Percentiles rank a stretch among this genome's conserved stretches.
Evolutionary conservation across 2,329 filamentous ascomycete genomes (phyloP).

Genomic region (Grosmannia huntii): DNA sequence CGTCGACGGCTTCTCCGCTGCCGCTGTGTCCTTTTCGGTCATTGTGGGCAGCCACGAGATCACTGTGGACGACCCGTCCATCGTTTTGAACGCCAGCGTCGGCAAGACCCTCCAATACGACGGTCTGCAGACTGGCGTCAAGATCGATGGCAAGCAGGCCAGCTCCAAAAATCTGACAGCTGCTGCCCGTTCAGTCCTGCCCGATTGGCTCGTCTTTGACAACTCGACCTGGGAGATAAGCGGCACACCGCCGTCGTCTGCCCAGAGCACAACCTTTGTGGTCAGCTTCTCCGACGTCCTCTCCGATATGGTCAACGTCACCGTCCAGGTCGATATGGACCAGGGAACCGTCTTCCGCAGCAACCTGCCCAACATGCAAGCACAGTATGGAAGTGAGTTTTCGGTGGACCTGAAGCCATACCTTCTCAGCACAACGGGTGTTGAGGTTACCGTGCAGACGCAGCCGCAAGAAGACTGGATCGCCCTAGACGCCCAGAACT

Average conservation of each 20-base stretch:
- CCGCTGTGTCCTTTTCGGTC: constrained; percentile 54
- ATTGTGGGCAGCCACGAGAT: constrained; percentile 60
- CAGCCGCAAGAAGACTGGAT: constrained; percentile 31
- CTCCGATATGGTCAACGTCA: constrained; percentile 44
- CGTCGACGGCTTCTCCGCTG: constrained; percentile 61
- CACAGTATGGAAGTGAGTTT: constrained; percentile 28
- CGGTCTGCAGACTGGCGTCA: constrained; percentile 36
- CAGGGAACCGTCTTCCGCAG: constrained; percentile 25
- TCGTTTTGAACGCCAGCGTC: constrained; percentile 44
- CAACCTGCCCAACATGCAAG: constrained; percentile 25
- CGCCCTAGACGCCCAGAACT: constrained; percentile 18
- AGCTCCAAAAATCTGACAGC: constrained; percentile 19
- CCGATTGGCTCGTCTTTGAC: constrained; percentile 60
- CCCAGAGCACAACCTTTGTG: constrained; percentile 48
- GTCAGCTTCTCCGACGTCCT: constrained; percentile 47
- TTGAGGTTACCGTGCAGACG: constrained; percentile 23
- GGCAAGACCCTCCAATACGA: constrained; percentile 40
- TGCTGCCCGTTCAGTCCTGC: constrained; percentile 39
- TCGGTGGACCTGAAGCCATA: constrained; percentile 29
- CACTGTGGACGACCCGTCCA: constrained; percentile 43
- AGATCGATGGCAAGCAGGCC: constrained; percentile 43
- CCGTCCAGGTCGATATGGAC: constrained; percentile 25
- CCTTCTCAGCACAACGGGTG: constrained; percentile 26
- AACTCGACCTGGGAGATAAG: constrained; percentile 44
- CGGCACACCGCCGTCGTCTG: constrained; percentile 50